Conservation (phyloP, 345 rosid species). For the Arabidopsis arenosa region DNA sequence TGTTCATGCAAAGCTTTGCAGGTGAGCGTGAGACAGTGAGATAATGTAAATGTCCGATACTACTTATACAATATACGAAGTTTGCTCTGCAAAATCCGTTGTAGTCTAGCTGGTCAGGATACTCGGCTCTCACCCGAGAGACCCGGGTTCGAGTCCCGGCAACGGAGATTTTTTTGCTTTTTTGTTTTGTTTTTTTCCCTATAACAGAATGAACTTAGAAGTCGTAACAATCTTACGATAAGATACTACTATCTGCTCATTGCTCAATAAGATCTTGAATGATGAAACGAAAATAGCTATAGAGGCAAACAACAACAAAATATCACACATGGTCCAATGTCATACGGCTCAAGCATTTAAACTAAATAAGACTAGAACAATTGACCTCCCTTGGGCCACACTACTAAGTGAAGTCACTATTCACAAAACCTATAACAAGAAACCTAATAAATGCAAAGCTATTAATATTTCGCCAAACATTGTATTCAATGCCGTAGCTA, state of each 20-base stretch:
- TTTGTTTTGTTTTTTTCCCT: neutral
- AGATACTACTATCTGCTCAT: too few relatives aligned
- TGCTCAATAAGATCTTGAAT: too few relatives aligned
- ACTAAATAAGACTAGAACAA: conserved; percentile 1
- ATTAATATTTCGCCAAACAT: conserved; percentile 50
- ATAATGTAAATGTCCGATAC: neutral
- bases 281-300: neutral
- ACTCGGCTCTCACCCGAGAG: conserved; percentile 77
- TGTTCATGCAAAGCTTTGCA: neutral
- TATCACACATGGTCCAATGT: conserved; percentile 30
- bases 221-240: neutral
- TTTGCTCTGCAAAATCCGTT: conserved; percentile 3
- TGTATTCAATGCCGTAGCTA: conserved; percentile 87
- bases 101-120: conserved; percentile 69
- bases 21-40: neutral
- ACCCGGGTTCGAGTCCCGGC: conserved; percentile 84
- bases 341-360: conserved; percentile 5
- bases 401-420: conserved; percentile 37
- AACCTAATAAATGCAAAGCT: conserved; percentile 49
- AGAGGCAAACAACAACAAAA: neutral
- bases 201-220: neutral
- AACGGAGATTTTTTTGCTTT: conserved; percentile 53
- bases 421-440: conserved; percentile 39
- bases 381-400: conserved; percentile 30
- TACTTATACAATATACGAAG: neutral